A percentile compares a stretch with the other conserved stretches of the same genome.
Evolutionary conservation across 768 basidiomycete genomes (phyloP).

Genomic region (Suillus brevipes): DNA sequence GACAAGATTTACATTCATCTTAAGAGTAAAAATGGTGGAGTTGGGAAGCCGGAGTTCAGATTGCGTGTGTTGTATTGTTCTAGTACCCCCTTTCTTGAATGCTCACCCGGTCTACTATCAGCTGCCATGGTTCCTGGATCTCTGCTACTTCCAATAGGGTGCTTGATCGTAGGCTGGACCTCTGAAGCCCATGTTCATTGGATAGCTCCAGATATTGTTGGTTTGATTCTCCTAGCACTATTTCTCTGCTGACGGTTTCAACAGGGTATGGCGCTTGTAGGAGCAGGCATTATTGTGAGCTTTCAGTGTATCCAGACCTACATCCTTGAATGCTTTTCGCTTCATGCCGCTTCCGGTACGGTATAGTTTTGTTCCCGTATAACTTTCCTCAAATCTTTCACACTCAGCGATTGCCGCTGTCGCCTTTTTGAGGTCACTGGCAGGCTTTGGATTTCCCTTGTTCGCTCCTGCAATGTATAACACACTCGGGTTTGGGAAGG

Average conservation of each 20-base stretch:
- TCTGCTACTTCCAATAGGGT: constrained; percentile 61
- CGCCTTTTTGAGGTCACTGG: constrained; percentile 59
- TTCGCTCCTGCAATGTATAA: constrained; percentile 75
- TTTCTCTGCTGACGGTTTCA: not conserved
- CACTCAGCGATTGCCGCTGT: constrained; percentile 62
- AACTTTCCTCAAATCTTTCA: not conserved
- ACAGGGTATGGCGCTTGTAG: constrained; percentile 61
- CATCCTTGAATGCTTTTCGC: constrained; percentile 64
- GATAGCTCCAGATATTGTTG: constrained; percentile 69
- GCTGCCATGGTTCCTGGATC: constrained; percentile 62
- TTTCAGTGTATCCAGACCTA: constrained; percentile 70
- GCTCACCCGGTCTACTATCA: constrained; percentile 25
- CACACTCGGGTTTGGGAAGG: constrained; percentile 67
- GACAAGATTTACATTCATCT: constrained; percentile 56
- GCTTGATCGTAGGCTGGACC: constrained; percentile 73
- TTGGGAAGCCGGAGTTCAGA: constrained; percentile 56
- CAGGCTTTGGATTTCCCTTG: constrained; percentile 76
- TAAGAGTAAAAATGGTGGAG: constrained; percentile 52
- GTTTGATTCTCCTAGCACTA: constrained; percentile 14
- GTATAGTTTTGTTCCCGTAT: constrained; percentile 12
- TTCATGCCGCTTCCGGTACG: constrained; percentile 69
- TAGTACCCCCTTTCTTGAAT: not conserved
- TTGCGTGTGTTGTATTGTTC: constrained; percentile 38
- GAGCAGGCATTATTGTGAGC: constrained; percentile 55
- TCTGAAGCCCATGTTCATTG: constrained; percentile 59